Percentiles rank a stretch among this genome's conserved stretches.
Conservation (phyloP, 73 alveolate species). For the Blepharisma japonicum region DNA sequence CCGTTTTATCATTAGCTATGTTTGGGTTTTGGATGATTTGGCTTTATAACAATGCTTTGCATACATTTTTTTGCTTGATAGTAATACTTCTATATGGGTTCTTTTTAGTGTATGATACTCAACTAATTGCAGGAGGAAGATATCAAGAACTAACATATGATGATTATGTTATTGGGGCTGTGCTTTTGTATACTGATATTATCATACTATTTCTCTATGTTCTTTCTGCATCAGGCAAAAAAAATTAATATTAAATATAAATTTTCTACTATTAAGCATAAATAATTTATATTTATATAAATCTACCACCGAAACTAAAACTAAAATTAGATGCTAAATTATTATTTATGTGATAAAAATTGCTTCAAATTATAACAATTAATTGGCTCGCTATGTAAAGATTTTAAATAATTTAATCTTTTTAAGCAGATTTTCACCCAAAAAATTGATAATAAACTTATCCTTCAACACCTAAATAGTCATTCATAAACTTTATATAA, state of each 20-base stretch:
- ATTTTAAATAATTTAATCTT: no score
- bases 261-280: no score
- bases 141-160: conserved; percentile 42
- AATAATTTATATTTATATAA: no score
- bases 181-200: conserved; percentile 52
- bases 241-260: neutral
- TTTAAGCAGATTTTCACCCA: no score
- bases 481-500: no score
- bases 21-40: conserved; percentile 50
- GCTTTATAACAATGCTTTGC: conserved; percentile 25
- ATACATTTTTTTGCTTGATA: conserved; percentile 36
- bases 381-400: no score
- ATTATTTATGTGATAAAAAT: no score
- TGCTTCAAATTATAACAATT: no score
- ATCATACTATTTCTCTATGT: conserved; percentile 37
- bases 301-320: no score
- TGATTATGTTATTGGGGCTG: conserved; percentile 59
- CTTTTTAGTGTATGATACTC: conserved; percentile 52
- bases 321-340: no score
- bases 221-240: neutral
- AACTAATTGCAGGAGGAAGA: conserved; percentile 53
- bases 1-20: conserved; percentile 25
- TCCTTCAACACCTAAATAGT: no score
- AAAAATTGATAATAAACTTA: no score
- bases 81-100: conserved; percentile 38